Evolutionary conservation across 75 land plant species (phyloP).

Genomic region (Pinus tabuliformis): DNA sequence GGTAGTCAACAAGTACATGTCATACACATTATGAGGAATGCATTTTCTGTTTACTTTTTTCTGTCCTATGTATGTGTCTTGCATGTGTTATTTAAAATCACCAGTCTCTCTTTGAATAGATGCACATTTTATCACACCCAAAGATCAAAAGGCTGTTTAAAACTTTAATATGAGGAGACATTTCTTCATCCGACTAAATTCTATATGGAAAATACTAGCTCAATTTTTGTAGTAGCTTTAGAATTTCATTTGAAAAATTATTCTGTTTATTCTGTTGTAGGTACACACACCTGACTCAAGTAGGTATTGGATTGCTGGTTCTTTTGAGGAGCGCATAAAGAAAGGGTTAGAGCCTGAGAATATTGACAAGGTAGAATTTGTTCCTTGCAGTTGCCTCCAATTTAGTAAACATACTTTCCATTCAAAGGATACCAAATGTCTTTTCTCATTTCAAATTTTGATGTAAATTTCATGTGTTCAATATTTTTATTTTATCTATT

Average conservation of each 20-base stretch:
- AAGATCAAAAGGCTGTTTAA: background rate
- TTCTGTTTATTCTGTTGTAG: conserved; percentile 25
- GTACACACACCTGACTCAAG: conserved; percentile 99
- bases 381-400: background rate
- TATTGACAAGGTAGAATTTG: conserved; percentile 83
- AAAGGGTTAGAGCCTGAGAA: conserved; percentile 92
- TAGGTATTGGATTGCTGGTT: conserved; percentile 92
- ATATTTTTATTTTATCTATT: too few species aligned
- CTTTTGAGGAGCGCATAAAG: conserved; percentile 71
- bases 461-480: background rate
- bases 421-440: background rate
- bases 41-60: background rate
- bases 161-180: background rate
- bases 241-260: background rate
- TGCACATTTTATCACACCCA: background rate
- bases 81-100: background rate
- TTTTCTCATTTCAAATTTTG: background rate
- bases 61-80: background rate
- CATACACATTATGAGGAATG: background rate
- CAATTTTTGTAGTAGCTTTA: conserved; percentile 3
- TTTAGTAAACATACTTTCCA: background rate
- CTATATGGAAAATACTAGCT: background rate
- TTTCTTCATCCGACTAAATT: background rate
- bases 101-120: background rate
- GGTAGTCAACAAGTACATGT: background rate